Conservation (phyloP, 768 basidiomycete genomes). For the Boletus vermiculosoides region DNA sequence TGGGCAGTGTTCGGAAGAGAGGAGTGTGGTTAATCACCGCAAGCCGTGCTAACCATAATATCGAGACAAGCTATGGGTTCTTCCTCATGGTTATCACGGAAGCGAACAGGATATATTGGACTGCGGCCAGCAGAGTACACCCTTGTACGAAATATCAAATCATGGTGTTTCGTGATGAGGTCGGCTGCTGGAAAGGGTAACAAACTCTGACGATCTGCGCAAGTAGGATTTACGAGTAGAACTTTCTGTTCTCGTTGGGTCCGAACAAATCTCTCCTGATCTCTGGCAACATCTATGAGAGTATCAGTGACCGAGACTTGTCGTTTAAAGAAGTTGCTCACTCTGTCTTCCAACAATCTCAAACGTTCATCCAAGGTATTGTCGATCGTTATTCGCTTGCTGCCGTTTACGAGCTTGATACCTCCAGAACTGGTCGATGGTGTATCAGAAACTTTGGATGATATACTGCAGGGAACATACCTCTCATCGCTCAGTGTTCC, state of each 20-base stretch:
- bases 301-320: background rate
- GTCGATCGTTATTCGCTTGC: slow-evolving; percentile 81
- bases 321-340: slow-evolving; percentile 37
- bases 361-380: slow-evolving; percentile 94
- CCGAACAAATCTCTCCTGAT: slow-evolving; percentile 90
- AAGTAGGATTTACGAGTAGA: slow-evolving; percentile 55
- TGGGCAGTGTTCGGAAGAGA: background rate
- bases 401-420: slow-evolving; percentile 69
- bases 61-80: background rate
- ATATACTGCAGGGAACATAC: slow-evolving; percentile 39
- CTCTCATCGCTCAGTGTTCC: slow-evolving; percentile 63
- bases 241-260: slow-evolving; percentile 87
- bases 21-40: background rate
- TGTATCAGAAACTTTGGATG: background rate
- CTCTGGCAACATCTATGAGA: slow-evolving; percentile 87
- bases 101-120: background rate
- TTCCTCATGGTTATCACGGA: background rate
- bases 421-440: slow-evolving; percentile 69
- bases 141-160: background rate
- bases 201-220: background rate
- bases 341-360: slow-evolving; percentile 84
- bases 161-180: background rate
- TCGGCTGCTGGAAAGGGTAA: background rate
- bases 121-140: background rate
- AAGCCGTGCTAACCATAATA: background rate